Evolutionary conservation across 2,329 filamentous ascomycete species (phyloP).

Genomic region (Zasmidium citrigriseum): DNA sequence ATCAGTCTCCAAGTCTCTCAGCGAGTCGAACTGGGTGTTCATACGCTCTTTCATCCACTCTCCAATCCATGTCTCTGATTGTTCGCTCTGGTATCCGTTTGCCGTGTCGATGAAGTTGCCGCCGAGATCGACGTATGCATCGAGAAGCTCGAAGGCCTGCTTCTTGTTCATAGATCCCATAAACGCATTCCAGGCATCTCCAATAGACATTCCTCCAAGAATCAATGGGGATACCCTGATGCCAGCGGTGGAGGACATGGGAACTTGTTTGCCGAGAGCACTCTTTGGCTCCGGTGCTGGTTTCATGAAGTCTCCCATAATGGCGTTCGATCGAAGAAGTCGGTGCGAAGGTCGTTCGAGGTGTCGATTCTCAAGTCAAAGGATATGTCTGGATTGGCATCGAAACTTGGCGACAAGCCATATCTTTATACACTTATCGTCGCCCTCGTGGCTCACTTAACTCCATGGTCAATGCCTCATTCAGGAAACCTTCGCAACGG

Average conservation of each 20-base stretch:
- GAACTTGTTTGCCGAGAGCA: slow-evolving; percentile 39
- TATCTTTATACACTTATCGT: too few species aligned
- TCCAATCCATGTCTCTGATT: slow-evolving; percentile 36
- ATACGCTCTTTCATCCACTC: slow-evolving; percentile 28
- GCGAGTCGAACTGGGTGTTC: background rate
- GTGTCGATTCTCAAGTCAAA: too few species aligned
- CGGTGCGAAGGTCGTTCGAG: background rate
- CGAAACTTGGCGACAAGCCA: too few species aligned
- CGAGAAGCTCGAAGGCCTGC: slow-evolving; percentile 33
- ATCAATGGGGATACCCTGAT: slow-evolving; percentile 56
- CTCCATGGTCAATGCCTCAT: too few species aligned
- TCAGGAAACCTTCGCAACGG: too few species aligned
- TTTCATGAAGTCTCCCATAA: slow-evolving; percentile 22
- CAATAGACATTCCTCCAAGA: slow-evolving; percentile 58
- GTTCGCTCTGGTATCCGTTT: slow-evolving; percentile 37
- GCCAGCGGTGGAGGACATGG: slow-evolving; percentile 51
- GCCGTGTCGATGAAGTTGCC: slow-evolving; percentile 48
- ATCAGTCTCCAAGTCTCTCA: slow-evolving; percentile 34
- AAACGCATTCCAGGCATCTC: slow-evolving; percentile 46
- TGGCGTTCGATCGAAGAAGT: background rate
- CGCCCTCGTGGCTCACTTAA: too few species aligned
- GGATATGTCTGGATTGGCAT: too few species aligned
- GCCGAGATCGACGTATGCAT: slow-evolving; percentile 33
- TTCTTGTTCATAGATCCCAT: slow-evolving; percentile 37
- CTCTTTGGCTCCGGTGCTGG: slow-evolving; percentile 15